Evolutionary conservation across 1,284 basidiomycete genomes (phyloP).

Genomic region (Trametes sp.): DNA sequence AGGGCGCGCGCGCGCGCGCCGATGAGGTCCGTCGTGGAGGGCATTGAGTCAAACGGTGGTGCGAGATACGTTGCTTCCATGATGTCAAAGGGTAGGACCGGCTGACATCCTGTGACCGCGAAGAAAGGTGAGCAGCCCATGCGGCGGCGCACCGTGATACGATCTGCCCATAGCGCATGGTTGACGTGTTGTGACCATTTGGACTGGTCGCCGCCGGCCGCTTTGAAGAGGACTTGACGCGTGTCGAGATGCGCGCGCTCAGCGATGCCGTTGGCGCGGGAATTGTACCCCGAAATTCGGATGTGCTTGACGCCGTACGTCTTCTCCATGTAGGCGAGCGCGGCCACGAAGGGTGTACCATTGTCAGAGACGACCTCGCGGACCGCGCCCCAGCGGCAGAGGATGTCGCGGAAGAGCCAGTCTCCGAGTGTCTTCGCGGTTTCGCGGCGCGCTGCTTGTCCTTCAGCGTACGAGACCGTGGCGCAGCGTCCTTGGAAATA

Average conservation of each 20-base stretch:
- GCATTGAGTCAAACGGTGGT: constrained; percentile 25
- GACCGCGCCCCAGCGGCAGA: constrained; percentile 35
- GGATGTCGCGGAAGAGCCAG: constrained; percentile 39
- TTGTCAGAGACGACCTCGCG: constrained; percentile 39
- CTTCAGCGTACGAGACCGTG: constrained; percentile 34
- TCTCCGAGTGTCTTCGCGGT: constrained; percentile 24
- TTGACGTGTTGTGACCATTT: constrained; percentile 42
- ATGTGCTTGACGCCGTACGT: constrained; percentile 50
- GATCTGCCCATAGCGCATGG: constrained; percentile 51
- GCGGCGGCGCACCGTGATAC: constrained; percentile 40
- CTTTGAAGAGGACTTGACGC: constrained; percentile 47
- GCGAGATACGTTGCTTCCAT: constrained; percentile 48
- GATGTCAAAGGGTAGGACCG: constrained; percentile 49
- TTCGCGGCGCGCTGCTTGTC: constrained; percentile 24
- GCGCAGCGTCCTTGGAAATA: constrained; percentile 38
- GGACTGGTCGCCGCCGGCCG: constrained; percentile 40
- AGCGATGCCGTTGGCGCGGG: constrained; percentile 47
- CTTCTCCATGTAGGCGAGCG: constrained; percentile 38
- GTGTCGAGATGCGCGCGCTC: constrained; percentile 48
- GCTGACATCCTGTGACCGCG: constrained; percentile 46
- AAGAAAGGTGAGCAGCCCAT: constrained; percentile 49
- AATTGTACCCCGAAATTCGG: constrained; percentile 54
- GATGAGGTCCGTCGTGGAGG: constrained; percentile 37
- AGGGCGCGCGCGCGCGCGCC: constrained; percentile 36
- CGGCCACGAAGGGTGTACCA: constrained; percentile 42